Base-by-base conservation (phyloP, 495 filamentous ascomycete genomes). In the Clohesyomyces aquaticus region DNA sequence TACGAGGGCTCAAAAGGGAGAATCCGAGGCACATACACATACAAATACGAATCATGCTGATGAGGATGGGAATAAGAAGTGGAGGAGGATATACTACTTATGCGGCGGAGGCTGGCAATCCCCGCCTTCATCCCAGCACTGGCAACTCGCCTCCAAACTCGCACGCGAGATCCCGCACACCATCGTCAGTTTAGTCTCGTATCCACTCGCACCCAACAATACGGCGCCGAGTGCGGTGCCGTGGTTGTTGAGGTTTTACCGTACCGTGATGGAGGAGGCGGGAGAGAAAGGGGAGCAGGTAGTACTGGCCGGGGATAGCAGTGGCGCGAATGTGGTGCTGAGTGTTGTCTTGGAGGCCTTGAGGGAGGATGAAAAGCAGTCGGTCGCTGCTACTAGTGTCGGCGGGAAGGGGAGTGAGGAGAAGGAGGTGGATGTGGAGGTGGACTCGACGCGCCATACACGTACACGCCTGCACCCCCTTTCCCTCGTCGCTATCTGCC, bases 61-160 rank as follows among this genome's bases (percentile, higher is more conserved):
- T 61, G 16, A 46, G 16, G n/a, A 48, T 27, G 18, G 25, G 35
- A 22, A 41, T 1, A 2, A 41, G 49, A 6, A 38, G 35, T 22
- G 35, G 38, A 72, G 71, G 28, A 49, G 69, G 28, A 61, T 79
- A 23, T 77, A 73, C 65, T 78, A 76, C 55, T 75, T 77, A 53
- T 69, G 68, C 6, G 77, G 75, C 27, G 77, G 74, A 9, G 71
- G 73, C 16, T 78, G 76, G 69, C 71, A 71, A 55, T 61, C 58
- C 55, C 68, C 72, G 6, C 62, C 77, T 0, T 63, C 64, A 1
- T 41, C 58, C 10, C 67, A 76, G 46, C 76, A 78, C 52, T 78
- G 75, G 76, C 58, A 65, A 38, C n/a, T n/a, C n/a, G n/a, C 32
- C 6, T 38, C 6, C 32, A 72, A 72, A 21, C 56, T 79, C 12